A percentile compares a stretch with the other conserved stretches of the same genome.
phyloP scores from a whole-genome alignment of 768 basidiomycete genomes.

The Amanita molliuscula region DNA sequence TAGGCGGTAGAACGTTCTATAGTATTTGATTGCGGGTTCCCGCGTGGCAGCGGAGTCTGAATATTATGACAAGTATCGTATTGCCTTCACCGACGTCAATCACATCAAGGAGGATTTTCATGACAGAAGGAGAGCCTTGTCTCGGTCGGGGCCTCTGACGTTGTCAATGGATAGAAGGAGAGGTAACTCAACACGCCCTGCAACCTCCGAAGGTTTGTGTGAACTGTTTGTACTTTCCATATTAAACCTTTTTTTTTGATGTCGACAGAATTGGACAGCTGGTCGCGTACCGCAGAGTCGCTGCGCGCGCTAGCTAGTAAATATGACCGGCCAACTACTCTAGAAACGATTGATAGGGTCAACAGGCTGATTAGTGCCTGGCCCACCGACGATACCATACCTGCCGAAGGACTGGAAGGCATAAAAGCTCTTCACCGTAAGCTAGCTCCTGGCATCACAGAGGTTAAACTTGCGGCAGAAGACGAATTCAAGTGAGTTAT shows the following conservation, averaged over 20 bases:
- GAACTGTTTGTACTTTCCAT: constrained; percentile 1
- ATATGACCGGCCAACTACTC: constrained; percentile 36
- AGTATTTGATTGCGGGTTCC: neutral
- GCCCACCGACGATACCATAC: constrained; percentile 61
- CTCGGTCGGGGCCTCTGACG: neutral
- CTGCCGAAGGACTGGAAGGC: constrained; percentile 55
- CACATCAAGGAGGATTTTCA: constrained; percentile 9
- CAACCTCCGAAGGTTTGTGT: constrained; percentile 68
- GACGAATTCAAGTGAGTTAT: constrained; percentile 51
- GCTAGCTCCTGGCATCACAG: constrained; percentile 48
- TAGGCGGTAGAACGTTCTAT: neutral
- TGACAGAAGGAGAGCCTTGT: constrained; percentile 6
- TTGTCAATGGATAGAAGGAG: constrained; percentile 57
- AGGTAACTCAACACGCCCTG: constrained; percentile 48
- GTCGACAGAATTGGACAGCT: constrained; percentile 61
- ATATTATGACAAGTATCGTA: neutral
- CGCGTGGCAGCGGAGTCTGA: constrained; percentile 8
- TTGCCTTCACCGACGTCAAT: constrained; percentile 7
- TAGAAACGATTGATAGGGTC: constrained; percentile 59
- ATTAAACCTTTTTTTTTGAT: constrained; percentile 8
- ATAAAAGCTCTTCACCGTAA: constrained; percentile 57
- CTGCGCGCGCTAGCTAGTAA: constrained; percentile 44
- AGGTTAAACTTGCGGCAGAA: constrained; percentile 48
- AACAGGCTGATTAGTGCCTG: constrained; percentile 64
- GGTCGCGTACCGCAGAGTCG: constrained; percentile 58